Evolutionary conservation across 192 early-diverging fungal genomes (phyloP), one percentile per base, ranked within the genome.

Genomic region (Bifiguratus adelaidae): DNA sequence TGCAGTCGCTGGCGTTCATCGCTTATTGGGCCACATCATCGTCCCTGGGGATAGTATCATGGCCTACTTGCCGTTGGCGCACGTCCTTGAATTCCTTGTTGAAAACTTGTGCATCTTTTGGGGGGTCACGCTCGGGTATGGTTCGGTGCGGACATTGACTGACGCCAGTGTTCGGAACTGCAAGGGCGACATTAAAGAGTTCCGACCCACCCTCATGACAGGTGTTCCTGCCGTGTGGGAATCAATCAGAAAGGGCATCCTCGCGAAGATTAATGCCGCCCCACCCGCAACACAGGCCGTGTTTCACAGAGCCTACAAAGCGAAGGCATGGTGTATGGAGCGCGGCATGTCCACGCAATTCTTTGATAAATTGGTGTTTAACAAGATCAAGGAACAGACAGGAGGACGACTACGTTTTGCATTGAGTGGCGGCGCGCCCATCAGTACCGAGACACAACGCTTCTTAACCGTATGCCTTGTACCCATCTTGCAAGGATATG

Each of bases 181-280:
- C 56, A 58, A 73, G 41, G 78, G 78, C 22, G 88, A 90, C 56
- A 75, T 90, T 49, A 76, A 76, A 27, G 74, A 71, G 47, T 68
- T 90, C 48, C 65, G 61, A 23, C 88, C 88, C 29, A 81, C 84
- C 0, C 52, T 90, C 23, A 77, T 90, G 82, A 75, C 78, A 34
- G 88, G 88, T 57, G 88, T 90, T 11, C 87, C 87, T 32, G 81
- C 82, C 44, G 85, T 90, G 15, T 90, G 87, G 87, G 83, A 88
- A 50, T 67, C 81, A 2, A 92, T 98, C 49, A 76, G 91, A 16
- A 92, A 92, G 52, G 83, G 78, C 33, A 78, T 95, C 9, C 44
- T 83, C 53, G 60, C 71, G 25, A 87, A 87, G 50, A 48, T 89
- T 38, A 56, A 55, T 29, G 58, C 54, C 11, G 52, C 62, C 4